Evolutionary conservation across 257 asterid species (phyloP), one percentile per base, ranked within the genome.

Genomic region (Coffea eugenioides): DNA sequence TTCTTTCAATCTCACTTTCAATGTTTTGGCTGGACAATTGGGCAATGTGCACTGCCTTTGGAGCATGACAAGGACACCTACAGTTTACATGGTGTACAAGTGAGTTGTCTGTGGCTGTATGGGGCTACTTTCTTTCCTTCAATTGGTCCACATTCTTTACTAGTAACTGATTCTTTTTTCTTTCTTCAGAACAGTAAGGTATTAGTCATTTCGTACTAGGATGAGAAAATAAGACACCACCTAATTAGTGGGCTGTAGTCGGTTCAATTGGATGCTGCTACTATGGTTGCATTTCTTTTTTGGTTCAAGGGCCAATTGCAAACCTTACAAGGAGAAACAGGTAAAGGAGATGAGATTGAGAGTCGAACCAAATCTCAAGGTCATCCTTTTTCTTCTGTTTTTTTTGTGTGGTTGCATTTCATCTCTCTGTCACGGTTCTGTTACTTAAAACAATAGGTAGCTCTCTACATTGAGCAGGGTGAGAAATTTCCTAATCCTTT

Each of bases 31-130:
- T n/a, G 20, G 68, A 64, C 67, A 73, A 73, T 31, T 64, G 31
- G 74, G 52, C 66, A 48, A 27, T 61, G 8, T 52, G 39, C 66
- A 68, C 45, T 76, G 71, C 59, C 78, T 27, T 10, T 20, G 65
- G 74, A 69, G 72, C 64, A 74, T 36, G 68, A 76, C 68, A 73
- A 64, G 76, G 84, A 71, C 80, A 70, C 54, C 54, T 46, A 80
- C 76, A 39, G 43, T 82, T 49, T 73, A n/a, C 43, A 31, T 74
- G 79, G 69, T 68, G 77, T 76, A 16, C 45, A 77, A 46, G 76
- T 81, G 88, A 82, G 88, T 89, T 88, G 91, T 89, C 86, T 65
- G 45, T 77, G 86, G 84, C 79, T 82, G 81, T 83, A 49, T 81
- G 79, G 57, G 85, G 83, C 83, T 23, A 16, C 70, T 83, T 73